Evolutionary conservation across 2,329 filamentous ascomycete genomes (phyloP).

Genomic region (Scolecobasidium constrictum): DNA sequence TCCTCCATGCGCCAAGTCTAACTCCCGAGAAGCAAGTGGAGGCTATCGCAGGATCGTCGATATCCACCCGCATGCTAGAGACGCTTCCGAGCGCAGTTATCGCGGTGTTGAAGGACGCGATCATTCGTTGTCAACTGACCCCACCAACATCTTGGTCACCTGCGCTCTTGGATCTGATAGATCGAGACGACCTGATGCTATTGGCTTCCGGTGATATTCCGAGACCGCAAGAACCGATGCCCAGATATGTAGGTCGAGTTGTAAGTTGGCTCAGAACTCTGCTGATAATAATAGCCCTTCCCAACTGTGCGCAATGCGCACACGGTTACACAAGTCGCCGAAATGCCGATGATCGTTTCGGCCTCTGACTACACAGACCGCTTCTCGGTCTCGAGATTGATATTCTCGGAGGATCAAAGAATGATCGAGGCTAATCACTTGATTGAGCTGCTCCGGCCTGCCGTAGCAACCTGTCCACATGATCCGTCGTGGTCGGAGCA

Average conservation of each 20-base stretch:
- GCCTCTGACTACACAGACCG: conserved; percentile 68
- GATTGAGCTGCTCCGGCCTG: conserved; percentile 73
- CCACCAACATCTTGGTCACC: conserved; percentile 69
- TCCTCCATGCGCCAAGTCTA: neutral
- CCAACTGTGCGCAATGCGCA: conserved; percentile 49
- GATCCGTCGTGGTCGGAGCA: conserved; percentile 74
- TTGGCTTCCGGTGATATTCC: conserved; percentile 13
- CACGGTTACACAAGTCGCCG: conserved; percentile 59
- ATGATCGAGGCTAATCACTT: conserved; percentile 76
- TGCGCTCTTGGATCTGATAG: conserved; percentile 62
- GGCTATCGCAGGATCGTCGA: conserved; percentile 58
- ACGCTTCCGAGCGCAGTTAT: conserved; percentile 79
- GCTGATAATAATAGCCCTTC: conserved; percentile 5
- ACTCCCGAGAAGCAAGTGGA: conserved; percentile 44
- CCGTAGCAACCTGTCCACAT: conserved; percentile 65
- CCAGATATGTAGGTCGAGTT: too few relatives aligned
- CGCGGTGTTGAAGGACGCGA: conserved; percentile 69
- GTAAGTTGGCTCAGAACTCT: too few relatives aligned
- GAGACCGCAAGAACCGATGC: conserved; percentile 34
- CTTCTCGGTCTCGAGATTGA: conserved; percentile 66
- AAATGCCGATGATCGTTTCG: conserved; percentile 59
- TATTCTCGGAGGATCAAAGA: conserved; percentile 86
- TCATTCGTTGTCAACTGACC: conserved; percentile 71
- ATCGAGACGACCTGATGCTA: conserved; percentile 68
- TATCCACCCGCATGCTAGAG: conserved; percentile 59